These are phyloP conservation scores for Trichophyton schoenleinii DNA, from an alignment of 2,329 filamentous ascomycete genomes.

Conservation along the genomic window DNA sequence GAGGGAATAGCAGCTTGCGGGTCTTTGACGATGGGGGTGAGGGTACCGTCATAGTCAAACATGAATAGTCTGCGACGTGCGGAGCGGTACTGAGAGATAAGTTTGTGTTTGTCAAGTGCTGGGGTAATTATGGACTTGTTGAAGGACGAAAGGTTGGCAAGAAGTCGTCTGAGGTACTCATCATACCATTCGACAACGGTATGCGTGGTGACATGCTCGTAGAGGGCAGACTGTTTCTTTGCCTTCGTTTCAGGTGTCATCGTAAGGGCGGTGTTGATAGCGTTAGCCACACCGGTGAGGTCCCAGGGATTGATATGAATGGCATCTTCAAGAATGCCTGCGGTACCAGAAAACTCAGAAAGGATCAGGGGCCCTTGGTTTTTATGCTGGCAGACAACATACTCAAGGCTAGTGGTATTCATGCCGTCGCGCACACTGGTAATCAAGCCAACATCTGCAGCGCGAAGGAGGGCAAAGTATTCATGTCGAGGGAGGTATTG, in stretches of 20 bases:
- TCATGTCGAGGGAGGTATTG: slow-evolving; percentile 83
- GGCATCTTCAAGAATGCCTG: slow-evolving; percentile 69
- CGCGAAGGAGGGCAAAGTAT: slow-evolving; percentile 85
- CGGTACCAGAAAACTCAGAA: slow-evolving; percentile 92
- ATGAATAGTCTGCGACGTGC: slow-evolving; percentile 79
- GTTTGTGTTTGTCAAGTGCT: slow-evolving; percentile 58
- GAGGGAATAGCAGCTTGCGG: slow-evolving; percentile 82
- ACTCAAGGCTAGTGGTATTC: slow-evolving; percentile 95
- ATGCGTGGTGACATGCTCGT: slow-evolving; percentile 71
- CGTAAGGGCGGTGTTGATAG: slow-evolving; percentile 68
- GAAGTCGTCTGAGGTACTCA: slow-evolving; percentile 63
- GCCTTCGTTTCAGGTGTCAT: slow-evolving; percentile 57
- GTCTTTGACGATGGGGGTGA: slow-evolving; percentile 89
- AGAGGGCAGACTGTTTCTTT: slow-evolving; percentile 60
- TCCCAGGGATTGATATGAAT: slow-evolving; percentile 98
- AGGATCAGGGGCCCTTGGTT: slow-evolving; percentile 79
- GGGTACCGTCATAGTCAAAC: slow-evolving; percentile 96
- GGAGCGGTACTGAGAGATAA: slow-evolving; percentile 61
- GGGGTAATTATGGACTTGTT: slow-evolving; percentile 67
- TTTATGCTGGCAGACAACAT: slow-evolving; percentile 82
- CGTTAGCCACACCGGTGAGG: slow-evolving; percentile 65
- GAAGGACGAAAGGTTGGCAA: slow-evolving; percentile 66
- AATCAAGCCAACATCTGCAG: slow-evolving; percentile 83
- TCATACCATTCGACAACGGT: slow-evolving; percentile 79
- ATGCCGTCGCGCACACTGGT: slow-evolving; percentile 93